Percentiles rank a stretch among this genome's conserved stretches.
Evolutionary conservation across 2,329 filamentous ascomycete species (phyloP).

Genomic region (Clathrospora elynae): DNA sequence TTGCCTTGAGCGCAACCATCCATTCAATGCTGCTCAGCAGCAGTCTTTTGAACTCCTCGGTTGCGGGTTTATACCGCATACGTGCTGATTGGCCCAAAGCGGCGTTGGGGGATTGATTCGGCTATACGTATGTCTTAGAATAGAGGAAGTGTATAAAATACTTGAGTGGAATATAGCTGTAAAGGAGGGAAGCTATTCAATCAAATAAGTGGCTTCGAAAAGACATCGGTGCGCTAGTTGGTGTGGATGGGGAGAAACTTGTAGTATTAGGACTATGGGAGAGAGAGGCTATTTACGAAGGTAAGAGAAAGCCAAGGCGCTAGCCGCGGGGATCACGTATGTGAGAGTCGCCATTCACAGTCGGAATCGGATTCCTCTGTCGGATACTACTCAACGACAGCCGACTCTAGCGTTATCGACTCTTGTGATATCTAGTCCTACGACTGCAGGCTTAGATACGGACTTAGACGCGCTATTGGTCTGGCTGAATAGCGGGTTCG

Average conservation of each 20-base stretch:
- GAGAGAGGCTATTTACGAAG: background rate
- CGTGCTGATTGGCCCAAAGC: background rate
- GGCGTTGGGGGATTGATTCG: background rate
- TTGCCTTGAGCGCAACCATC: background rate
- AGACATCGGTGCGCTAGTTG: background rate
- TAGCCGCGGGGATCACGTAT: background rate
- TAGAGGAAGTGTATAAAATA: background rate
- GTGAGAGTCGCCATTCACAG: background rate
- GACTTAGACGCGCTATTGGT: background rate
- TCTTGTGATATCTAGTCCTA: background rate
- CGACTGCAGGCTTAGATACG: background rate
- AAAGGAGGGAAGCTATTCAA: background rate
- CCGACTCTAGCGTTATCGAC: background rate
- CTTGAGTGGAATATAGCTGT: background rate
- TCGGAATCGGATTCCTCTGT: background rate
- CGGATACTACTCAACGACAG: background rate
- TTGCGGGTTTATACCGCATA: background rate
- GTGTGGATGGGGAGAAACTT: background rate
- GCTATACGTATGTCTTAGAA: background rate
- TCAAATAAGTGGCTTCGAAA: background rate
- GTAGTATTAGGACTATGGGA: background rate
- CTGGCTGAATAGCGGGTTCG: background rate
- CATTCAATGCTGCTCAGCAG: background rate
- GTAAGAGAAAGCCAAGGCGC: background rate
- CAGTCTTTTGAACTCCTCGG: background rate